A percentile compares a stretch with the other conserved stretches of the same genome.
These are phyloP conservation scores for Leishmania arabica DNA, from an alignment of 208 protist species.

Conservation along the genomic window DNA sequence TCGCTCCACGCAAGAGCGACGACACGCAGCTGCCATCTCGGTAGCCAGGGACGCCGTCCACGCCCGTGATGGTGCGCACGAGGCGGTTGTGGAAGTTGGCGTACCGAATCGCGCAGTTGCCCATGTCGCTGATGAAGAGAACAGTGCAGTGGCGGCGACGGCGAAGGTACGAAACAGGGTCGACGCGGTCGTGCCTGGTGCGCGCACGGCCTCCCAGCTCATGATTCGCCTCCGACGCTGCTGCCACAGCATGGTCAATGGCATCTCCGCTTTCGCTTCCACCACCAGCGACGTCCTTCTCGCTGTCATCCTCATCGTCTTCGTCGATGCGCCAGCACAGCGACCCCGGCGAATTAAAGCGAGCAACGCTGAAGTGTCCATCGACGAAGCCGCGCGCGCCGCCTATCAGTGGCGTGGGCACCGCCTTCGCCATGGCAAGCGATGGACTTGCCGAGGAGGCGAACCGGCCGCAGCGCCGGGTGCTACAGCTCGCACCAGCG, in stretches of 20 bases:
- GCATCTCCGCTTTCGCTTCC: background rate
- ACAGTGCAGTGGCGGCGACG: slow-evolving; percentile 27
- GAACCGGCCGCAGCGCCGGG: slow-evolving; percentile 4
- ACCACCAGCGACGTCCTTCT: background rate
- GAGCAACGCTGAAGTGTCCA: slow-evolving; percentile 66
- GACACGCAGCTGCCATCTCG: slow-evolving; percentile 64
- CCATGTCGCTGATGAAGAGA: slow-evolving; percentile 82
- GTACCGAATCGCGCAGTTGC: slow-evolving; percentile 76
- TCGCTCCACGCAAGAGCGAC: slow-evolving; percentile 50
- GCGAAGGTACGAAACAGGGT: slow-evolving; percentile 6
- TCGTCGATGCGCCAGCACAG: slow-evolving; percentile 74
- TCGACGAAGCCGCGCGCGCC: slow-evolving; percentile 65
- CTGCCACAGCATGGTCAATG: background rate
- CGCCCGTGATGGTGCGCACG: slow-evolving; percentile 74
- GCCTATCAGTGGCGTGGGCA: slow-evolving; percentile 45
- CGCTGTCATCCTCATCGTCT: slow-evolving; percentile 1
- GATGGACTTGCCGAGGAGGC: slow-evolving; percentile 22
- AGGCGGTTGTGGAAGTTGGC: slow-evolving; percentile 61
- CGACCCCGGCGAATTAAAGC: slow-evolving; percentile 58
- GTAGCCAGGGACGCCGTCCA: slow-evolving; percentile 75
- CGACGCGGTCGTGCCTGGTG: background rate
- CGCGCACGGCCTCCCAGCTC: background rate
- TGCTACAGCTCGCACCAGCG: slow-evolving; percentile 3
- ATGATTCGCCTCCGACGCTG: background rate
- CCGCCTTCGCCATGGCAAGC: slow-evolving; percentile 23